phyloP scores from a whole-genome alignment of 2,329 filamentous ascomycete species.

The Fusarium concolor region DNA sequence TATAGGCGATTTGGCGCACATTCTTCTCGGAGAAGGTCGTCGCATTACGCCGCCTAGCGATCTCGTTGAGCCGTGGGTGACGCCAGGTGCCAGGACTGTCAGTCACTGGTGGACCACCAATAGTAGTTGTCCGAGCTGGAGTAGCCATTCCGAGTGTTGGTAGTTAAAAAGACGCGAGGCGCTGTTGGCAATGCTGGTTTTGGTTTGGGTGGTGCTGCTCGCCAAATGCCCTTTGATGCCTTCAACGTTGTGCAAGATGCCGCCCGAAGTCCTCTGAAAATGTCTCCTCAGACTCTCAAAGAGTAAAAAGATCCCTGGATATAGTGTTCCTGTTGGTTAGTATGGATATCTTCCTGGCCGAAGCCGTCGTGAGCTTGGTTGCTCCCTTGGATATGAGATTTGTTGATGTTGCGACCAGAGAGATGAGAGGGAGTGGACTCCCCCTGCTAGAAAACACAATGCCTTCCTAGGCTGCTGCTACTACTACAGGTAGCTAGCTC shows the following conservation, averaged over 20 bases:
- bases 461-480: slow-evolving; percentile 1
- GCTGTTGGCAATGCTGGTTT: background rate
- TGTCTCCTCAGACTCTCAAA: background rate
- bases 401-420: slow-evolving; percentile 49
- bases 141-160: slow-evolving; percentile 46
- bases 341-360: slow-evolving; percentile 46
- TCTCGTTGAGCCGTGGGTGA: slow-evolving; percentile 89
- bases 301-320: background rate
- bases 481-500: slow-evolving; percentile 30
- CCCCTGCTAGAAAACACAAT: slow-evolving; percentile 43
- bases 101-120: slow-evolving; percentile 55
- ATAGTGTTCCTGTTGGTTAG: slow-evolving; percentile 46
- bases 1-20: slow-evolving; percentile 75
- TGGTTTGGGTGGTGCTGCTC: slow-evolving; percentile 5
- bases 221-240: slow-evolving; percentile 5
- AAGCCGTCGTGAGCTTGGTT: slow-evolving; percentile 48
- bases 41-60: slow-evolving; percentile 81
- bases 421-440: slow-evolving; percentile 31
- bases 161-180: background rate
- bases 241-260: slow-evolving; percentile 13
- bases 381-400: slow-evolving; percentile 44
- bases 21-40: slow-evolving; percentile 84
- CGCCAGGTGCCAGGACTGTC: slow-evolving; percentile 85
- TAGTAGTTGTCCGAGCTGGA: slow-evolving; percentile 52
- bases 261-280: background rate